Base-by-base conservation (phyloP, 176 grass and related monocot genomes). In the Carex myosuroides region DNA sequence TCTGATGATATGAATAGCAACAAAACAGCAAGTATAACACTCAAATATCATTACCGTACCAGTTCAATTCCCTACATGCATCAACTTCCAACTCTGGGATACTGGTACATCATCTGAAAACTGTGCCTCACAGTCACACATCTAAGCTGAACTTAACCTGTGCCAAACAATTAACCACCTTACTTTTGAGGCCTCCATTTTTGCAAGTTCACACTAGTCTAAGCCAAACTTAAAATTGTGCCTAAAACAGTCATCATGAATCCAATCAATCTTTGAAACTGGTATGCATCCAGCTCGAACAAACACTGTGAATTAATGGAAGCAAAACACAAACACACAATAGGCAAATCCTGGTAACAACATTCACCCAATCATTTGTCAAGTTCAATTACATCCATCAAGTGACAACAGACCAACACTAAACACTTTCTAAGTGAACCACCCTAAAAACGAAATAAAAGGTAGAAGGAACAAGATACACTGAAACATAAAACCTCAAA, bases 351-450 rank as follows among this genome's bases (percentile, higher is more conserved):
- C 44, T 7, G 21, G 2, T 53, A 74, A 18, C 44, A 52, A 52
- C 42, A 50, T 77, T 76, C 50, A 77, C 52, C 22, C 73, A 77
- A 77, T 77, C 13, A 55, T 56, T 50, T 0, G 11, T 76, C 35
- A 70, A 77, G 73, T 77, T 77, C 73, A 56, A 77, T 48, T 54
- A 53, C 73, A 77, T 77, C 73, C 50, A 77, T 77, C 21, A 82
- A 67, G 44, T 17, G 32, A 82, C 56, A 82, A 82, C 46, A 62
- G 35, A 42, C 17, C 62, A 53, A 32, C 39, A 33, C 32, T 16
- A 17, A 53, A 41, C 61, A 68, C 59, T 52, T 65, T 30, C 56
- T 52, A 77, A 79, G 8, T 18, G 61, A 26, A 26, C 26, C 26
- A 57, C 68, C 21, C 44, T 44, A 73, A 58, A 76, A 60, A 6